A percentile compares a stretch with the other conserved stretches of the same genome.
Conservation (phyloP, 2,329 filamentous ascomycete genomes). For the Hymenoscyphus fraxineus region DNA sequence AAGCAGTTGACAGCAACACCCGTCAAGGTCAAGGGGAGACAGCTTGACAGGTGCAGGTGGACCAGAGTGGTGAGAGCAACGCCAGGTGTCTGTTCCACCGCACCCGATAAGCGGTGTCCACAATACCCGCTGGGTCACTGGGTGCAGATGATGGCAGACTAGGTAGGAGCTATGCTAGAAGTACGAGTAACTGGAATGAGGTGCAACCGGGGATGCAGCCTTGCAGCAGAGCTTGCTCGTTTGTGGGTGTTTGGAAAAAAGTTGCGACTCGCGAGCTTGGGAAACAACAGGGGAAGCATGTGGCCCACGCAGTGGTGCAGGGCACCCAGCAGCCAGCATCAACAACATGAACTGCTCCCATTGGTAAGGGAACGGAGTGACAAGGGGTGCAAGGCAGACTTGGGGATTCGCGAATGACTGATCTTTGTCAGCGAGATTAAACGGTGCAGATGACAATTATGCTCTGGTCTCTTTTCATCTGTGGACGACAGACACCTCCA, state of each 20-base stretch:
- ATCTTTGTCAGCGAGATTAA: slow-evolving; percentile 3
- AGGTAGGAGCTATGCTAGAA: too few species aligned
- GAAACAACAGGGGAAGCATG: neutral
- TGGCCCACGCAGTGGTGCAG: neutral
- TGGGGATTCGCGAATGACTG: neutral
- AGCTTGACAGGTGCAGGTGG: neutral
- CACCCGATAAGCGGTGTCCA: neutral
- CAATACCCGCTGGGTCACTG: neutral
- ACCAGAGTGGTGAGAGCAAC: neutral
- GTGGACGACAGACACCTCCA: neutral
- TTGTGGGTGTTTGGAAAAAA: neutral
- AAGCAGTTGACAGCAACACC: neutral
- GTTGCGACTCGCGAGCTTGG: neutral
- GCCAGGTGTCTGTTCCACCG: neutral
- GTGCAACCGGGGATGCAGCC: neutral
- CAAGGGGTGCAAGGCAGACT: neutral
- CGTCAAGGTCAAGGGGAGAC: neutral
- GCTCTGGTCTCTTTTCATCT: neutral
- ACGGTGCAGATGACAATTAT: neutral
- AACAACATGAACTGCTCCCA: neutral
- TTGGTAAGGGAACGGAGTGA: neutral
- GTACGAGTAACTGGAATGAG: neutral
- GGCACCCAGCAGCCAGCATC: neutral
- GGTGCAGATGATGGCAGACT: too few species aligned
- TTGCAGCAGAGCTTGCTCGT: neutral